These are phyloP conservation scores for Cicer yamashitae DNA, from an alignment of 306 rosid species.

Conservation along the genomic window DNA sequence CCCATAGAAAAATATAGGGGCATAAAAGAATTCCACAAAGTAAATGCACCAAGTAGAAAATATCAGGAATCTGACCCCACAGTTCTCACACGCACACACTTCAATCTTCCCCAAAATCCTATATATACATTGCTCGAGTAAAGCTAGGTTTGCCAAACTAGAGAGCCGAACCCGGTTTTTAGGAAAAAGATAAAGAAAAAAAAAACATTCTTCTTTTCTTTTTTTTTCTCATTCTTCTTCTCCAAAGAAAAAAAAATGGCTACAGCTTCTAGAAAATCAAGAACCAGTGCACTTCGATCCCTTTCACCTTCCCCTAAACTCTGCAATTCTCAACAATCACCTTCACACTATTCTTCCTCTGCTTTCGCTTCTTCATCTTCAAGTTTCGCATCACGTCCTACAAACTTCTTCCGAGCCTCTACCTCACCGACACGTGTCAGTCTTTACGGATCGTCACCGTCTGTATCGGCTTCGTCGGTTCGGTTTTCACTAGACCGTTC, in stretches of 20 bases:
- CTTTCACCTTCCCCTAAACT: constrained; percentile 68
- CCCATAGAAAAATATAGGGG: constrained; percentile 17
- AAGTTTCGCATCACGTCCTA: constrained; percentile 67
- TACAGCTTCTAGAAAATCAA: constrained; percentile 67
- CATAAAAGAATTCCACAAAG: constrained; percentile 35
- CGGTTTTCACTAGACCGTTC: constrained; percentile 81
- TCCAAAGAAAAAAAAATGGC: constrained; percentile 56
- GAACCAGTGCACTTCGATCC: constrained; percentile 60
- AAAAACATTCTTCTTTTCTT: neutral
- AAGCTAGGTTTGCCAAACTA: constrained; percentile 82
- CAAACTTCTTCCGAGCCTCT: constrained; percentile 61
- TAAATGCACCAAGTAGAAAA: constrained; percentile 37
- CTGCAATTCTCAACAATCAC: constrained; percentile 36
- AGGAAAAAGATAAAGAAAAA: neutral
- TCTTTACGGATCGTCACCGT: constrained; percentile 49
- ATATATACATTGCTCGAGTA: constrained; percentile 79
- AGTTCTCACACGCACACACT: neutral
- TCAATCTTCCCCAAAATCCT: constrained; percentile 22
- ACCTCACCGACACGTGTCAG: constrained; percentile 77
- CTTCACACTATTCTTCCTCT: constrained; percentile 17
- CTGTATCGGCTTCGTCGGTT: constrained; percentile 63
- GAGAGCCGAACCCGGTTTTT: constrained; percentile 57
- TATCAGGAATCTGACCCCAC: constrained; percentile 35
- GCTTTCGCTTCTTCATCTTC: constrained; percentile 80
- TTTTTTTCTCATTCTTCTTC: neutral